phyloP scores from a whole-genome alignment of 768 basidiomycete species.

The Amylocystis lapponica region DNA sequence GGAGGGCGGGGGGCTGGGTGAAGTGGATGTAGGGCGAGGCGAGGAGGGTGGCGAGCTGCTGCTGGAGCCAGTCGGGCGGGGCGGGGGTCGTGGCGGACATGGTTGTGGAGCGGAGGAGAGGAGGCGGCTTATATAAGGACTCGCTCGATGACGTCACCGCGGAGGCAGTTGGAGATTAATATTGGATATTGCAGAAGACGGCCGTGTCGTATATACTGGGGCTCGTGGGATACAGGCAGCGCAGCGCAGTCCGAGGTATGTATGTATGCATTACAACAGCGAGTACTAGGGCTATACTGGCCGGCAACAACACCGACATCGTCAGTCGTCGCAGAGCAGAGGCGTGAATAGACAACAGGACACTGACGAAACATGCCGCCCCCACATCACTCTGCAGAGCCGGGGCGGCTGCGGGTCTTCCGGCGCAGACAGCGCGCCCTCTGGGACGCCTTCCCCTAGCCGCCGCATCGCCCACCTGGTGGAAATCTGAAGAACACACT shows the following conservation, averaged over 20 bases:
- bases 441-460: constrained; percentile 36
- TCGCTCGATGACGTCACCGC: too few relatives aligned
- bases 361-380: neutral
- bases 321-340: too few relatives aligned
- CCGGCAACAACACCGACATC: too few relatives aligned
- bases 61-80: constrained; percentile 19
- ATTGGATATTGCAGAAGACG: too few relatives aligned
- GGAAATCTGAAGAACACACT: constrained; percentile 56
- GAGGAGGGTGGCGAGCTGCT: constrained; percentile 19
- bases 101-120: constrained; percentile 2
- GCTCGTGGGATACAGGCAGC: too few relatives aligned
- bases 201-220: too few relatives aligned
- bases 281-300: too few relatives aligned
- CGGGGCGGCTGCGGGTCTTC: constrained; percentile 28
- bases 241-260: too few relatives aligned
- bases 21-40: constrained; percentile 25
- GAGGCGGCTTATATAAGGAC: neutral
- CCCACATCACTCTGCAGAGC: neutral
- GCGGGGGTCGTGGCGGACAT: constrained; percentile 9
- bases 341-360: neutral
- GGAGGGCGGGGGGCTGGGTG: constrained; percentile 11
- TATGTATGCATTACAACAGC: too few relatives aligned
- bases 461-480: constrained; percentile 63
- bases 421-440: constrained; percentile 67
- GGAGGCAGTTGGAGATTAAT: too few relatives aligned